A percentile compares a stretch with the other conserved stretches of the same genome.
Conservation (phyloP, 345 rosid genomes). For the Camelina neglecta region DNA sequence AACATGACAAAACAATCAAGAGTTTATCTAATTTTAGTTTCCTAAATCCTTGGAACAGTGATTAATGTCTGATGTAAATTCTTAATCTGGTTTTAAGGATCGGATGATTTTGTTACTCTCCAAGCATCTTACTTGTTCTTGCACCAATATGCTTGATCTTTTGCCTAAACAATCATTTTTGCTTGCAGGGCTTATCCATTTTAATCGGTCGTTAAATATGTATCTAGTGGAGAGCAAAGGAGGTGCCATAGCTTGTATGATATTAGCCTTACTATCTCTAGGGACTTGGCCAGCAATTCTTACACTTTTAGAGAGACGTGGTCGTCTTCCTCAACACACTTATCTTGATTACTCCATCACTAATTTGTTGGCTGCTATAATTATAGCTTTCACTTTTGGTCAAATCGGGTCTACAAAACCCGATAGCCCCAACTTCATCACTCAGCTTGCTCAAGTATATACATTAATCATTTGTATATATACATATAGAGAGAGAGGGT, state of each 20-base stretch:
- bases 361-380: conserved; percentile 65
- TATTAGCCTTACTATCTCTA: conserved; percentile 61
- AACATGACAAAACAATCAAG: background rate
- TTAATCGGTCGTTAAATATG: conserved; percentile 35
- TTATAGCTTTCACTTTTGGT: conserved; percentile 76
- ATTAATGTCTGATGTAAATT: background rate
- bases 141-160: background rate
- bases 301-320: conserved; percentile 72
- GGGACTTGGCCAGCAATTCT: conserved; percentile 87
- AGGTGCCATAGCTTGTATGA: conserved; percentile 77
- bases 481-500: background rate
- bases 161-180: background rate
- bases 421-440: conserved; percentile 58
- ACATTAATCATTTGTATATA: background rate
- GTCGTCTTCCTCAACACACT: conserved; percentile 84
- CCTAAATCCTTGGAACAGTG: background rate
- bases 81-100: background rate
- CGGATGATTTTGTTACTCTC: background rate
- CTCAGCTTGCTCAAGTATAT: conserved; percentile 63
- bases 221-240: conserved; percentile 78
- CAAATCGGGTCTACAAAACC: conserved; percentile 50
- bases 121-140: background rate
- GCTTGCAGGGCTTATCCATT: conserved; percentile 8
- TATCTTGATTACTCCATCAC: conserved; percentile 80
- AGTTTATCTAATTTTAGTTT: background rate